Evolutionary conservation across 2,329 filamentous ascomycete genomes (phyloP), one percentile per base, ranked within the genome.

Genomic region (Fonsecaea multimorphosa): DNA sequence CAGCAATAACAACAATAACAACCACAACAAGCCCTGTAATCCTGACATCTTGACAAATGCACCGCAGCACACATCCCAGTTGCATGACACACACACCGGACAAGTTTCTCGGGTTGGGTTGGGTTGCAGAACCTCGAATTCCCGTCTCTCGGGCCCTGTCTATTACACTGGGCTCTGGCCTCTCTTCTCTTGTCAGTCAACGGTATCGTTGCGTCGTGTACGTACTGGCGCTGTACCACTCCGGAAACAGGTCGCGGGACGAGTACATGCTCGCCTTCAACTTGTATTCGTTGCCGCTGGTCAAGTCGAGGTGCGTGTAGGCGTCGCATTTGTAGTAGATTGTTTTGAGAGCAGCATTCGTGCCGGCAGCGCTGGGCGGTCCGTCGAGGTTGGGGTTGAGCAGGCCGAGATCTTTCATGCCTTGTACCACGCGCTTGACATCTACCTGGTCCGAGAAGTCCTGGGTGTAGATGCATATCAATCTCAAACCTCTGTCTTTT

Each of bases 251-350:
- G 65, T 80, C 79, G 53, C 70, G 74, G 71, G 77, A 81, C 8
- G 75, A 78, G 63, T 75, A 80, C 75, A 80, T 70, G 66, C 76
- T 81, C 51, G 88, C 84, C 72, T 82, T 84, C 64, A 92, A 77
- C 1, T 83, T 84, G 82, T 85, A 91, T 0, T 82, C 76, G 73
- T 92, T 92, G 0, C 81, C 82, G 11, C 79, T 81, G 16, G 81
- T 81, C 63, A 92, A 86, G 2, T 86, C 86, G 31, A 92, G 78
- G 74, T 90, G 84, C 1, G 89, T 91, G 73, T 85, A 91, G 0
- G 85, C 87, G 80, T 92, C 89, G 71, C 85, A 85, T 74, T 96
- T 96, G 79, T 96, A 96, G 75, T 91, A 94, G 57, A 95, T 87
- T 0, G 82, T 78, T 24, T 49, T 56, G 22, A 57, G 9, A 7